Evolutionary conservation across 1,284 basidiomycete genomes (phyloP).

Genomic region (Moniliella sp.): DNA sequence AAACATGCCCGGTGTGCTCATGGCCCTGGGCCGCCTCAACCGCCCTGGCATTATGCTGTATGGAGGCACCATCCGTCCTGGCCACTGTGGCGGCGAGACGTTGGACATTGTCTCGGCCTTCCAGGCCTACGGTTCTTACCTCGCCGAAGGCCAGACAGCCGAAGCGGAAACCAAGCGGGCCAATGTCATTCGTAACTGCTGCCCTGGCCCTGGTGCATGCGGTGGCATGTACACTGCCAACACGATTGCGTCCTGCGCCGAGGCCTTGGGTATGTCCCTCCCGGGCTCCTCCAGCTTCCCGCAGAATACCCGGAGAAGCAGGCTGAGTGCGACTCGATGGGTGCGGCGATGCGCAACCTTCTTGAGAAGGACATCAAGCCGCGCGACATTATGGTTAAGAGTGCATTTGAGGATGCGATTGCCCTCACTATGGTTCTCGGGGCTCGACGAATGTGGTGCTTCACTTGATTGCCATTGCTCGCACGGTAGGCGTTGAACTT

Average conservation of each 20-base stretch:
- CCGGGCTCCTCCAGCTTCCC: slow-evolving; percentile 26
- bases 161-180: slow-evolving; percentile 27
- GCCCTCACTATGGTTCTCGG: slow-evolving; percentile 30
- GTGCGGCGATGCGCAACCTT: slow-evolving; percentile 21
- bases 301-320: slow-evolving; percentile 30
- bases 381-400: slow-evolving; percentile 27
- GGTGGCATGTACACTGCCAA: slow-evolving; percentile 34
- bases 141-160: slow-evolving; percentile 20
- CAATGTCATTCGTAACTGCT: slow-evolving; percentile 25
- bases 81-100: slow-evolving; percentile 12
- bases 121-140: slow-evolving; percentile 31
- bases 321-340: slow-evolving; percentile 20
- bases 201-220: slow-evolving; percentile 30
- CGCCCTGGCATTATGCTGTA: slow-evolving; percentile 33
- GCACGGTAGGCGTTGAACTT: slow-evolving; percentile 23
- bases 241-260: slow-evolving; percentile 31
- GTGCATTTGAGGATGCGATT: slow-evolving; percentile 29
- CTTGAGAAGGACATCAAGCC: slow-evolving; percentile 30
- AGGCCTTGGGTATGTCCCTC: slow-evolving; percentile 31
- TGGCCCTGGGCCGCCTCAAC: slow-evolving; percentile 30
- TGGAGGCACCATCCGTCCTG: slow-evolving; percentile 31
- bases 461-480: slow-evolving; percentile 29
- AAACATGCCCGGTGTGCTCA: slow-evolving; percentile 33
- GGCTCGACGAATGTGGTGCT: slow-evolving; percentile 28
- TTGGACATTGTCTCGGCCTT: slow-evolving; percentile 32